These are phyloP conservation scores for Leishmania martiniquensis DNA, from an alignment of 208 protist species.

Conservation along the genomic window DNA sequence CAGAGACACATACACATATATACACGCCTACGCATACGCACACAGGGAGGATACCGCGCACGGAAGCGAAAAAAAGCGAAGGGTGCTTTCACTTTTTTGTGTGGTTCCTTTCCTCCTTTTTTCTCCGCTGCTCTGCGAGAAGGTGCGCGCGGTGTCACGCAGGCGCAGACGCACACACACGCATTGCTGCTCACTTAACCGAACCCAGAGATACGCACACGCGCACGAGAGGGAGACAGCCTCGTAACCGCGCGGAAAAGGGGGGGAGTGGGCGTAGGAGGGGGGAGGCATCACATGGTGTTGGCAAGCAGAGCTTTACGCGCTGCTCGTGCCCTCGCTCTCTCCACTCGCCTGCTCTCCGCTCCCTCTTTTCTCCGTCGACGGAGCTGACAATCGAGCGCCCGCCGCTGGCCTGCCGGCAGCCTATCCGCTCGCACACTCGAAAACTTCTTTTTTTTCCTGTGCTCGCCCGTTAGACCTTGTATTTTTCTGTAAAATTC, in stretches of 20 bases:
- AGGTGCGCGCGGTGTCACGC: neutral
- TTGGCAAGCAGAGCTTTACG: neutral
- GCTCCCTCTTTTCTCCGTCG: neutral
- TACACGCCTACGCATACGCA: neutral
- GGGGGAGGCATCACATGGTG: neutral
- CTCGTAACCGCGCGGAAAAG: neutral
- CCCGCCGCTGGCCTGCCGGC: too few relatives aligned
- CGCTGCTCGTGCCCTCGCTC: neutral
- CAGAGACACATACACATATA: neutral
- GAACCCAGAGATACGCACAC: neutral
- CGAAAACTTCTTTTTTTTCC: conserved; percentile 5
- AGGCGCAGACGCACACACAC: neutral
- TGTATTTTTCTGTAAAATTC: neutral
- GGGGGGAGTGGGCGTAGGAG: neutral
- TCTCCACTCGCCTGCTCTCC: neutral
- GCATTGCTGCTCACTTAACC: neutral
- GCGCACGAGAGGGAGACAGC: neutral
- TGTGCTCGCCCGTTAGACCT: neutral
- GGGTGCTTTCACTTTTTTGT: neutral
- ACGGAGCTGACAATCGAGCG: neutral
- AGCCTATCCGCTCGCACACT: too few relatives aligned
- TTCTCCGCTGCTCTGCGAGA: neutral
- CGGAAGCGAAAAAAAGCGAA: neutral
- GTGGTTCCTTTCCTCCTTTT: too few relatives aligned
- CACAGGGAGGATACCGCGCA: too few relatives aligned